Evolutionary conservation across 257 asterid genomes (phyloP).

Genomic region (Paulownia fortunei): DNA sequence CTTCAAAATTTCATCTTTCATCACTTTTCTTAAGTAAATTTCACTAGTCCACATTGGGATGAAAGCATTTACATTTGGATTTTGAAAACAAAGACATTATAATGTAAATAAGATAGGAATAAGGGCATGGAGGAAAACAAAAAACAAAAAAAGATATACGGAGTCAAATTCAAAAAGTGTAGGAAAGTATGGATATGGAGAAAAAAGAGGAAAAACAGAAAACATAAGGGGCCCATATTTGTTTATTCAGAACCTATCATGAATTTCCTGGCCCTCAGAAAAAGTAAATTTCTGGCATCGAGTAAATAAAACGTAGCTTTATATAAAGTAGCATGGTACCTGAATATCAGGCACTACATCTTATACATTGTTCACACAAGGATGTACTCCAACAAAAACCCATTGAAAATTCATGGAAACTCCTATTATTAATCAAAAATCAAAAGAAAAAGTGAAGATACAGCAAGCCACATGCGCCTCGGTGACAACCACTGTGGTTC

Average conservation of each 20-base stretch:
- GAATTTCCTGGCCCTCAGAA: not conserved
- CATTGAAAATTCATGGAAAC: too few species aligned
- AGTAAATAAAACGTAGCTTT: too few species aligned
- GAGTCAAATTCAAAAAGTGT: too few species aligned
- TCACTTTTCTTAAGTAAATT: not conserved
- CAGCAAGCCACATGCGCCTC: not conserved
- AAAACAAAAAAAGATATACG: not conserved
- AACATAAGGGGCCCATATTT: too few species aligned
- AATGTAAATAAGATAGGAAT: not conserved
- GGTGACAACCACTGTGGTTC: too few species aligned
- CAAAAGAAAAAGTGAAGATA: not conserved
- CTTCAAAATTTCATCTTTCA: not conserved
- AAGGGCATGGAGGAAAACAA: not conserved
- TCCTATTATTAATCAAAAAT: too few species aligned
- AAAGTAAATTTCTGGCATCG: not conserved
- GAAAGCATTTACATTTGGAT: too few species aligned
- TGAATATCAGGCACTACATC: too few species aligned
- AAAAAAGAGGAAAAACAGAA: too few species aligned
- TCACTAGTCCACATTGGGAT: not conserved
- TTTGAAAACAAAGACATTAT: not conserved
- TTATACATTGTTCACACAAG: too few species aligned
- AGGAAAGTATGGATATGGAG: not conserved
- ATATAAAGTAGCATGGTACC: too few species aligned
- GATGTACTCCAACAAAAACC: too few species aligned
- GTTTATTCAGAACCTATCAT: not conserved